Conservation (phyloP, 768 basidiomycete genomes). For the Multifurca ochricompacta region DNA sequence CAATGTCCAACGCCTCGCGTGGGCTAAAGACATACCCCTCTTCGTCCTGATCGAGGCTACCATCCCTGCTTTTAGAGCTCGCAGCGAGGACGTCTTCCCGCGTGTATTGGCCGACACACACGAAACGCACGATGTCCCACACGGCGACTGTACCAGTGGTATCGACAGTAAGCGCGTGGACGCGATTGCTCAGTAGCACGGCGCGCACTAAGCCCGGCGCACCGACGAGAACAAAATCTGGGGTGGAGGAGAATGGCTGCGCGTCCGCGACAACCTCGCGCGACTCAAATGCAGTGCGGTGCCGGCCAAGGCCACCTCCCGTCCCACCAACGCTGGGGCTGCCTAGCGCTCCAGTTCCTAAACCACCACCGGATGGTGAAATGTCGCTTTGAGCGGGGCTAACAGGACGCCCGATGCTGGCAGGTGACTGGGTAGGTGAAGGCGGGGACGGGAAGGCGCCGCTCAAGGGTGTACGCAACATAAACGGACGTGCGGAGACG, state of each 20-base stretch:
- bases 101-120: conserved; percentile 65
- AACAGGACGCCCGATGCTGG: conserved; percentile 25
- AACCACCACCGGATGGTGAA: conserved; percentile 9
- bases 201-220: conserved; percentile 77
- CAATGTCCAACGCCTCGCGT: conserved; percentile 77
- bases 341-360: background rate
- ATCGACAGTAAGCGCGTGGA: conserved; percentile 87
- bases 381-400: conserved; percentile 26
- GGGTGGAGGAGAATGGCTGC: conserved; percentile 38
- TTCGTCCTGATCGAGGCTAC: conserved; percentile 22
- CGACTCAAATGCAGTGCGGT: conserved; percentile 49
- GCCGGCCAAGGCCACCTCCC: conserved; percentile 30
- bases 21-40: conserved; percentile 53
- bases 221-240: conserved; percentile 69
- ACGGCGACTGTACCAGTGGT: conserved; percentile 82
- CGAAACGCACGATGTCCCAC: conserved; percentile 82
- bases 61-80: background rate
- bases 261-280: conserved; percentile 83
- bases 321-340: conserved; percentile 16
- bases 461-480: conserved; percentile 30
- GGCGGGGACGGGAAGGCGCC: conserved; percentile 27
- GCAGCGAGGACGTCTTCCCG: conserved; percentile 58
- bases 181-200: conserved; percentile 75
- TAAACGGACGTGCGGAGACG: conserved; percentile 37
- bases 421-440: conserved; percentile 22